Base-by-base conservation (phyloP, 2,329 filamentous ascomycete species). In the Exophiala alcalophila region DNA sequence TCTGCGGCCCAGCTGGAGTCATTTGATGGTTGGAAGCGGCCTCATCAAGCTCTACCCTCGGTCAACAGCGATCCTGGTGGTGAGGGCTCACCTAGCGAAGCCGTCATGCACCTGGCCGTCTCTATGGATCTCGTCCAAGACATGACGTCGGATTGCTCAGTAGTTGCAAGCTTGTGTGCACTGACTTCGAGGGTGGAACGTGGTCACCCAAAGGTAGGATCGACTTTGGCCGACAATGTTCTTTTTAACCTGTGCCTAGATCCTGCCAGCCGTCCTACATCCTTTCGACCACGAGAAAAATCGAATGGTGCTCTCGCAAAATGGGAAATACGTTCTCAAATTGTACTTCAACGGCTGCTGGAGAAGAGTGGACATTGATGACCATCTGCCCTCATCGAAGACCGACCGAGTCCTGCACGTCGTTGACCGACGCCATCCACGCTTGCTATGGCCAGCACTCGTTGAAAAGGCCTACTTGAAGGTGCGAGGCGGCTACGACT, bases 401-500 rank as follows among this genome's bases (percentile, higher is more conserved):
- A 86, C 81, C 11, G 73, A 80, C 26, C 79, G 89, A 20, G 80
- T 84, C 4, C 76, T 98, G 3, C 89, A 94, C 62, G 90, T 97
- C 7, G 77, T 94, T 31, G 91, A 97, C 57, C 78, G 88, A 24
- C 82, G 82, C 28, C 89, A 95, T 52, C 84, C 86, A 3, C 73
- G 69, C n/a, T 71, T 94, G 10, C 67, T 97, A 10, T 97, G 91
- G 89, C 92, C 92, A 4, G 89, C 91, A 2, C 72, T 98, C 4
- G 70, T 97, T 11, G 92, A 98, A 62, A 98, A 98, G 61, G 92
- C 92, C 0, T 98, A 98, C 56, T 71, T 98, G 1, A 98, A 97
- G 68, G 80, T 97, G 8, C 80, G 91, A 42, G 92, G 92, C 19
- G 92, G 92, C 23, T 98, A 98, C 62, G 90, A 98, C 59, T 98